Evolutionary conservation across 345 rosid genomes (phyloP), one percentile per base, ranked within the genome.

Genomic region (Murraya paniculata): DNA sequence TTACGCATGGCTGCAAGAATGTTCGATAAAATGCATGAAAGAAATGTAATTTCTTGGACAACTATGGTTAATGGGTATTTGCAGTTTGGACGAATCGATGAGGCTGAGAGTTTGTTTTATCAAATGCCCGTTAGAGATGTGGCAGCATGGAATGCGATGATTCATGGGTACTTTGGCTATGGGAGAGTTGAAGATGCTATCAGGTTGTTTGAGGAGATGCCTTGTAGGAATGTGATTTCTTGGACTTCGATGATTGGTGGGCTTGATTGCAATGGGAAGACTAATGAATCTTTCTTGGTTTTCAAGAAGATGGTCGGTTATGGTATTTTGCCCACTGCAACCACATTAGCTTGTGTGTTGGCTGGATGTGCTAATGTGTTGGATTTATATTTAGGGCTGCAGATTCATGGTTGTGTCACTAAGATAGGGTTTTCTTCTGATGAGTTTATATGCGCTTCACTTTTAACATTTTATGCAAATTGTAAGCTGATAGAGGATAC

Each of bases 231-330:
- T 79, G 94, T 91, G 75, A 85, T 94, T 80, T 92, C 94, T 0
- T 94, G 97, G 98, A 92, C 97, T 76, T 85, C 95, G 7, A 86
- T 92, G 91, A 94, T 94, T 62, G 81, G 82, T 58, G 98, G 97
- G 75, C 89, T 94, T 77, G 89, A 88, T 58, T 88, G 78, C 77
- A 86, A 80, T 73, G 90, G 93, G 73, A 82, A 77, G 82, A 85
- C 82, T 28, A 71, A 81, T 73, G 94, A 88, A 50, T 92, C 91
- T 79, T 84, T 91, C 64, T 55, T 22, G 59, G 59, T 87, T 76
- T 91, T 86, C n/a, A 68, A 71, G 74, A 81, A 80, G 79, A 92
- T 94, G 94, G 31, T 86, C 68, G 33, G 56, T 74, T 88, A 79
- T 36, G 83, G 87, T 22, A 41, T 85, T 56, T 73, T 83, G 24